Evolutionary conservation across 345 rosid species (phyloP), one percentile per base, ranked within the genome.

Genomic region (Streptanthus diversifolius): DNA sequence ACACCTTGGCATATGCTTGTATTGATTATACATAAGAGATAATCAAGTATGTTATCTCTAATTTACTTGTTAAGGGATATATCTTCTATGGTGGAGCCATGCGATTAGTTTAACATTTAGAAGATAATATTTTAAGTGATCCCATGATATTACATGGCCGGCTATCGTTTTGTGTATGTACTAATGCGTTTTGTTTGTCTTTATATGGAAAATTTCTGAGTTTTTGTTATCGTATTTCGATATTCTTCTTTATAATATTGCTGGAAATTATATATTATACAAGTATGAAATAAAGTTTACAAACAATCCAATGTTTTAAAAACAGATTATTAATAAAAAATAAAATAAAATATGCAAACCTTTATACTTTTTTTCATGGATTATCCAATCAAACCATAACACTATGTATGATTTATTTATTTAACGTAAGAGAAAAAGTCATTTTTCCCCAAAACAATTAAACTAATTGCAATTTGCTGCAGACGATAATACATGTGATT

Each of bases 401-500:
- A 14, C 57, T 24, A 25, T 5, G 12, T 24, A 25, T 5, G 24
- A 24, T 18, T 18, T 45, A 21, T 9, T 48, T 48, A 24, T 21
- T 19, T 21, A 13, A 22, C 15, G 6, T 32, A 5, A 32, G 1
- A 32, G 35, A 30, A 30, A 30, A 30, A 30, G 1, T 30, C 7
- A 5, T 5, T 5, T 30, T 30, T 30, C 1, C 1, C 7, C 33
- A 0, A 19, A 48, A 19, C 13, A 18, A 47, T 3, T 15, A 8
- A 47, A 17, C 53, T 47, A 75, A 68, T 60, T 30, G 47, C 10
- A 68, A 40, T 10, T 58, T 19, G 68, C 10, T 22, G 63, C 4
- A 75, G 61, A 51, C 19, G 74, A 75, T 68, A 75, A 53, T 75
- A 53, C 70, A 75, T 68, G 79, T 61, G 74, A 75, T 43, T 53